Evolutionary conservation across 225 moss, liverwort and hornwort species (phyloP).

Genomic region (Sphagnum contortum): DNA sequence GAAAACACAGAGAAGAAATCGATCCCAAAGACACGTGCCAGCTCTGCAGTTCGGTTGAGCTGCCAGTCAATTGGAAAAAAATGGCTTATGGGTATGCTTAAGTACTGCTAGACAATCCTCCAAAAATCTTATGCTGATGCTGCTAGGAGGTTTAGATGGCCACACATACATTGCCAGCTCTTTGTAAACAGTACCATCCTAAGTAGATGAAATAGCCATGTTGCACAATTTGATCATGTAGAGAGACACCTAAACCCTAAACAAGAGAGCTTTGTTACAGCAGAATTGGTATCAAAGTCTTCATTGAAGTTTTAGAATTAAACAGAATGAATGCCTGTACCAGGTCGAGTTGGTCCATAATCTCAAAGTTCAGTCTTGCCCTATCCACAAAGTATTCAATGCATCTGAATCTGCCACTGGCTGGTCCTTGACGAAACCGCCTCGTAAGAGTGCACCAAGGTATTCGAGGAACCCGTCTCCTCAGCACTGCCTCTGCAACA

Average conservation of each 20-base stretch:
- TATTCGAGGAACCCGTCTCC: conserved; percentile 71
- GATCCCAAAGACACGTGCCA: conserved; percentile 93
- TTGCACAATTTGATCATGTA: too few species aligned
- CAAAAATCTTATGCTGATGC: too few species aligned
- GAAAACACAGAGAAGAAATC: conserved; percentile 98
- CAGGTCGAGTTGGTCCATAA: conserved; percentile 95
- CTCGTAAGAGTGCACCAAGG: conserved; percentile 73
- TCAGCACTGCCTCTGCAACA: conserved; percentile 87
- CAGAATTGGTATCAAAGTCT: too few species aligned
- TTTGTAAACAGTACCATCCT: too few species aligned
- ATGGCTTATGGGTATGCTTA: not conserved
- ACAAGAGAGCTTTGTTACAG: too few species aligned
- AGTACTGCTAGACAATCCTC: too few species aligned
- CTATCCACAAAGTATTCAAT: conserved; percentile 69
- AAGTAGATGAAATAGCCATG: too few species aligned
- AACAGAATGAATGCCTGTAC: conserved; percentile 12
- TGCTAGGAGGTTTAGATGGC: too few species aligned
- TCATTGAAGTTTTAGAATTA: too few species aligned
- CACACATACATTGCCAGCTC: too few species aligned
- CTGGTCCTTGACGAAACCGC: conserved; percentile 75
- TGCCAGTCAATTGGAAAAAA: conserved; percentile 17
- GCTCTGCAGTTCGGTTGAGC: conserved; percentile 91
- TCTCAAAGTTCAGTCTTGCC: conserved; percentile 81
- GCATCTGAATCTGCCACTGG: conserved; percentile 60
- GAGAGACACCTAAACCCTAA: too few species aligned